phyloP scores from a whole-genome alignment of 2,329 filamentous ascomycete genomes.

The Penicillium sp. region DNA sequence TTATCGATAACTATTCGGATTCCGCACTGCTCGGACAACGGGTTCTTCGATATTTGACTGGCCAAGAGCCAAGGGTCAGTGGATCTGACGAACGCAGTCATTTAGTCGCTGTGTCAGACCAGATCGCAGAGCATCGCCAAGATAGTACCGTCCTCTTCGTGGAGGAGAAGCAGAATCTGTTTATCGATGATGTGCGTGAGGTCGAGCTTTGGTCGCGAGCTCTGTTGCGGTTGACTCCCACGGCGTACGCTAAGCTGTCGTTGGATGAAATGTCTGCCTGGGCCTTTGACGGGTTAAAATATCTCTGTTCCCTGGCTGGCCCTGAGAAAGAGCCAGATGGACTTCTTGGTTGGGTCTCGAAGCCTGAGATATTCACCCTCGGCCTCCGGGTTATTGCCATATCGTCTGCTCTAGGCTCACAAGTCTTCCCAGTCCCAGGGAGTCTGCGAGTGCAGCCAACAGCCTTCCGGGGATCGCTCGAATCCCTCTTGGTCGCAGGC shows the following conservation, averaged over 20 bases:
- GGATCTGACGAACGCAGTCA: constrained; percentile 10
- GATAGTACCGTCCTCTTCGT: constrained; percentile 57
- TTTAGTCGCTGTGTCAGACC: constrained; percentile 21
- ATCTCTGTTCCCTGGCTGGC: constrained; percentile 19
- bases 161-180: constrained; percentile 90
- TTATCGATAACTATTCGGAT: constrained; percentile 28
- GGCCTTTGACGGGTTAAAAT: constrained; percentile 28
- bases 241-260: constrained; percentile 18
- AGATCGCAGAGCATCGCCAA: constrained; percentile 29
- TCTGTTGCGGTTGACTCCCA: constrained; percentile 32
- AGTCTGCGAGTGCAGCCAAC: constrained; percentile 13
- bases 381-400: constrained; percentile 34
- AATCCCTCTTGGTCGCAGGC: constrained; percentile 21
- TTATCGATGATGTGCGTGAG: constrained; percentile 72
- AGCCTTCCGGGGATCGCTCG: constrained; percentile 19
- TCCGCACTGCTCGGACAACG: constrained; percentile 30
- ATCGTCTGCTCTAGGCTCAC: constrained; percentile 28
- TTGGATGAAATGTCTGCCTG: constrained; percentile 23
- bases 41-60: constrained; percentile 34
- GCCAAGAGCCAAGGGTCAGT: constrained; percentile 22
- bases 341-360: constrained; percentile 63
- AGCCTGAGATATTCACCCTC: constrained; percentile 54
- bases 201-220: constrained; percentile 57
- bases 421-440: constrained; percentile 13
- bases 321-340: constrained; percentile 46